Evolutionary conservation across 2,329 filamentous ascomycete genomes (phyloP), one percentile per base, ranked within the genome.

Genomic region (Aspergillus bombycis): DNA sequence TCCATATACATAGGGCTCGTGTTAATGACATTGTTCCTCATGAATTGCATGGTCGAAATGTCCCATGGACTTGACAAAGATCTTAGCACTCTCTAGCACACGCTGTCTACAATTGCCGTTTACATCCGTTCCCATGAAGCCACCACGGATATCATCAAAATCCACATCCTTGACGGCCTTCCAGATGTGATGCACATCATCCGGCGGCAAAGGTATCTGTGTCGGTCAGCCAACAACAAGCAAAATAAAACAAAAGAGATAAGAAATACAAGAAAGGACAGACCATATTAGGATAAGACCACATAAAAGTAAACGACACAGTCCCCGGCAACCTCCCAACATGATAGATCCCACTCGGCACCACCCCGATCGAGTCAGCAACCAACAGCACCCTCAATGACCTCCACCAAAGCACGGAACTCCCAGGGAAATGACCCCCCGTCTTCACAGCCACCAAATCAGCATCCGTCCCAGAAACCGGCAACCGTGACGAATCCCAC

Each of bases 391-490:
- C 82, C 74, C 84, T 89, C 55, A 83, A 84, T 1, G 78, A 77
- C 21, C 84, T 82, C 76, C 86, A 91, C 28, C 89, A 83, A 64
- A 91, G 73, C 3, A 93, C 87, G 63, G 90, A 78, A 67, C 88
- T 91, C 0, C 92, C 92, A 0, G 90, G 89, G 71, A 95, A 95
- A 79, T 96, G 92, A 0, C 92, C 92, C 0, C 91, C 91, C 0
- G 89, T 82, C 75, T 92, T 92, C 58, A 94, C 81, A 0, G 86
- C 87, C 36, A 80, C 85, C 4, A 89, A 82, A 0, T 85, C 87
- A 0, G 82, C 30, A 34, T 26, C 45, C 30, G 52, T 41, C 32
- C 21, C 26, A 54, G 48, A 52, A 34, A 11, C 55, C 58, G 26
- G 74, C 10, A 83, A 75, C 50, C 82, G 76, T 14, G 74, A 38